Evolutionary conservation across 306 rosid genomes (phyloP).

Genomic region (Ceratonia siliqua): DNA sequence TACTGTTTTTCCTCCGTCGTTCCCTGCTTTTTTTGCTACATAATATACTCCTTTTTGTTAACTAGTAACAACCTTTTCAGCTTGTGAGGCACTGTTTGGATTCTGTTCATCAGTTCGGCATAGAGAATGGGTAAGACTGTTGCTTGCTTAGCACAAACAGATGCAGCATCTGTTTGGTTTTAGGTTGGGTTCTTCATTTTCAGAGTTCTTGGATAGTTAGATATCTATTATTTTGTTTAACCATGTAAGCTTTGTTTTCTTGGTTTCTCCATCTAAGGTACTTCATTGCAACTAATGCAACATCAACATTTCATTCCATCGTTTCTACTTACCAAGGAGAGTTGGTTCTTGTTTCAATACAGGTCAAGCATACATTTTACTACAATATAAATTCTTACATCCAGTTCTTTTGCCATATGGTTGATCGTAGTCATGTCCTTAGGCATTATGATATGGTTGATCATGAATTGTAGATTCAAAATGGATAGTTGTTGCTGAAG

Average conservation of each 20-base stretch:
- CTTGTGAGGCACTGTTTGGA: conserved; percentile 74
- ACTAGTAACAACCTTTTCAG: conserved; percentile 50
- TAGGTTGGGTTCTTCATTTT: conserved; percentile 3
- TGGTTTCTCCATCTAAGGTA: conserved; percentile 52
- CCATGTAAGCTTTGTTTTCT: conserved; percentile 25
- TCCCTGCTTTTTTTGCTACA: not conserved
- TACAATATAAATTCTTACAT: not conserved
- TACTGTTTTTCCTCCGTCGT: not conserved
- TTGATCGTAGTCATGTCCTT: not conserved
- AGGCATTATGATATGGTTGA: not conserved
- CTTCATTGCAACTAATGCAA: conserved; percentile 82
- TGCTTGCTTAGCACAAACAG: conserved; percentile 6
- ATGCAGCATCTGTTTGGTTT: conserved; percentile 19
- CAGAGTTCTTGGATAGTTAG: conserved; percentile 17
- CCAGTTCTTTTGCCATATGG: conserved; percentile 7
- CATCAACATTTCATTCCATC: conserved; percentile 78
- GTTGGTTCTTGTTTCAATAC: conserved; percentile 76
- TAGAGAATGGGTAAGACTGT: conserved; percentile 68
- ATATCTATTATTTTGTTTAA: conserved; percentile 10
- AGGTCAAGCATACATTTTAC: conserved; percentile 52
- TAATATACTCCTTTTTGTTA: not conserved
- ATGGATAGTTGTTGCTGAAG: not conserved
- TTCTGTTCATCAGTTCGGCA: conserved; percentile 43
- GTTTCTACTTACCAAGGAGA: conserved; percentile 76
- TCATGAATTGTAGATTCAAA: not conserved